Percentiles rank a stretch among this genome's conserved stretches.
These are phyloP conservation scores for Tremellales sp. DNA, from an alignment of 1,284 basidiomycete species.

Conservation along the genomic window DNA sequence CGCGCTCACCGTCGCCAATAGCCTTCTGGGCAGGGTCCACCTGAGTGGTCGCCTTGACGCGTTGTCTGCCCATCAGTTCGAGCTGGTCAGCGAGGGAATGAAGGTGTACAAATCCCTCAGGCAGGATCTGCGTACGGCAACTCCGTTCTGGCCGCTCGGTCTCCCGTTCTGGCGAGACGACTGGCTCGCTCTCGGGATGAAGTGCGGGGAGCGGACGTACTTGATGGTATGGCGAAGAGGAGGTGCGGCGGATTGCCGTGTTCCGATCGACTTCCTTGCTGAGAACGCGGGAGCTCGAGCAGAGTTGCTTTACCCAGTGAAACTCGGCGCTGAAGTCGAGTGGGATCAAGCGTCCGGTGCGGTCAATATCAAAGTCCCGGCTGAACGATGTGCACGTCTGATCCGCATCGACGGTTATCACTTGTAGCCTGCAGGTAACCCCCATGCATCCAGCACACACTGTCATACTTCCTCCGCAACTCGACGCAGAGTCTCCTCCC, in stretches of 20 bases:
- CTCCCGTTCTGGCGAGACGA: constrained; percentile 3
- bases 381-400: background rate
- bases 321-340: background rate
- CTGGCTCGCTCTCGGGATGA: constrained; percentile 6
- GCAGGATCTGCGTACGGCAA: background rate
- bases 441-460: too few species aligned
- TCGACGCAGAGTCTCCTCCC: background rate
- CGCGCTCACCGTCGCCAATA: constrained; percentile 5
- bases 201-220: background rate
- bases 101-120: background rate
- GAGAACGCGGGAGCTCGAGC: background rate
- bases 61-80: background rate
- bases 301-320: background rate
- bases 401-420: background rate
- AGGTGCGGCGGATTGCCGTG: background rate
- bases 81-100: constrained; percentile 6
- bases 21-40: constrained; percentile 3
- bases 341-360: background rate
- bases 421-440: too few species aligned
- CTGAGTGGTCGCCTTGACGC: constrained; percentile 4
- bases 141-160: constrained; percentile 6
- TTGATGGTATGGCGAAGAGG: background rate
- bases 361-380: background rate
- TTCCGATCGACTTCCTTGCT: background rate
- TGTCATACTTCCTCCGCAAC: background rate